Evolutionary conservation across 1,284 basidiomycete genomes (phyloP).

Genomic region (Fomes fomentarius): DNA sequence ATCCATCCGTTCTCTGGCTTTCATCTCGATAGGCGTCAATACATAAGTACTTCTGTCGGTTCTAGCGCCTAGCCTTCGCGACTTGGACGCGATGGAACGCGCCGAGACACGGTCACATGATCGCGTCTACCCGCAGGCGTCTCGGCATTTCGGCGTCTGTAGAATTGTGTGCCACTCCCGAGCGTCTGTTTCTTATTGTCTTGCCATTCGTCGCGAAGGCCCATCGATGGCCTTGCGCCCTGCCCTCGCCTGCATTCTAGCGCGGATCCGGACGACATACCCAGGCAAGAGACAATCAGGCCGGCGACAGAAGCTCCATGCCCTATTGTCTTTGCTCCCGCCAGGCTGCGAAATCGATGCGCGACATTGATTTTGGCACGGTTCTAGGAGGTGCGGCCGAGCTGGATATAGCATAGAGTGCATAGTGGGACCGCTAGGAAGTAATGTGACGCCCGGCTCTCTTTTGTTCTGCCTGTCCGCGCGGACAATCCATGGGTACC

Average conservation of each 20-base stretch:
- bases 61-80: too few relatives aligned
- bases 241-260: neutral
- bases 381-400: neutral
- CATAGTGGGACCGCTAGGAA: neutral
- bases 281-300: neutral
- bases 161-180: neutral
- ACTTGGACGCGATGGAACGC: too few relatives aligned
- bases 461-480: constrained; percentile 1
- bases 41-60: too few relatives aligned
- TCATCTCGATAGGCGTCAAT: too few relatives aligned
- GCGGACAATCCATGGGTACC: constrained; percentile 1
- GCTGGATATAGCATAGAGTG: neutral
- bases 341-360: neutral
- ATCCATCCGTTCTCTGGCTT: too few relatives aligned
- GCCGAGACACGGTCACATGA: constrained; percentile 17
- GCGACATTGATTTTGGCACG: constrained; percentile 2
- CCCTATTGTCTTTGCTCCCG: neutral
- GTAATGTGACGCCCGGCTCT: too few relatives aligned
- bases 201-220: neutral
- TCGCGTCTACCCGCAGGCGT: constrained; percentile 15
- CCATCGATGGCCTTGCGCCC: neutral
- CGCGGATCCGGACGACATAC: neutral
- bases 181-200: constrained; percentile 2
- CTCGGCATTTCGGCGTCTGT: too few relatives aligned
- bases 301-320: neutral